Conservation (phyloP, 805 yeast genomes). For the Kluyveromyces nonfermentans region DNA sequence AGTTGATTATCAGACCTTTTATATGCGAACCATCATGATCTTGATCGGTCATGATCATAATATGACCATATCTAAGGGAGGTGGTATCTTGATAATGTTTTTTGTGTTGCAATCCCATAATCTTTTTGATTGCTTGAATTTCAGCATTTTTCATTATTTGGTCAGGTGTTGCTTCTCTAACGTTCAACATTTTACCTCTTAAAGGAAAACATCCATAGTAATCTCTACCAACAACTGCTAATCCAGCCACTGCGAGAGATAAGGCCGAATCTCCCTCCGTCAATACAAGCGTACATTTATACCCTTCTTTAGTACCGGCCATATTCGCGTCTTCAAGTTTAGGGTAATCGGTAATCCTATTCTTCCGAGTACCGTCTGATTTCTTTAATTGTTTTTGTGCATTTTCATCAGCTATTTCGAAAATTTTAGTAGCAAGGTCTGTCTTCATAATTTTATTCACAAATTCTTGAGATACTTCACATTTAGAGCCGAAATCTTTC, state of each 20-base stretch:
- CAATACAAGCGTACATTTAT: slow-evolving; percentile 82
- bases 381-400: slow-evolving; percentile 81
- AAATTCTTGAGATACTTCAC: slow-evolving; percentile 67
- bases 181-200: slow-evolving; percentile 90
- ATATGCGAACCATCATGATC: slow-evolving; percentile 99
- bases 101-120: slow-evolving; percentile 91
- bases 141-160: slow-evolving; percentile 89
- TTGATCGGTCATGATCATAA: slow-evolving; percentile 99
- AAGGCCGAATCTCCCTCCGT: slow-evolving; percentile 98
- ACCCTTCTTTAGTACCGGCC: slow-evolving; percentile 91
- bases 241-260: slow-evolving; percentile 85
- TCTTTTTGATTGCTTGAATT: slow-evolving; percentile 89
- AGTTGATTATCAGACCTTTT: slow-evolving; percentile 89
- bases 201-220: slow-evolving; percentile 91
- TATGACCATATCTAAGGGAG: slow-evolving; percentile 84
- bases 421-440: slow-evolving; percentile 56
- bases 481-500: slow-evolving; percentile 81
- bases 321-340: slow-evolving; percentile 92
- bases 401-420: slow-evolving; percentile 77
- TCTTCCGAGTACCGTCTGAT: slow-evolving; percentile 79
- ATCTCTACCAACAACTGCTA: slow-evolving; percentile 92
- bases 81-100: slow-evolving; percentile 67
- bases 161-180: slow-evolving; percentile 94
- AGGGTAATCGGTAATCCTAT: slow-evolving; percentile 78
- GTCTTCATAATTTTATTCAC: slow-evolving; percentile 65